A percentile compares a stretch with the other conserved stretches of the same genome.
These are phyloP conservation scores for Umbellularia californica DNA, from an alignment of 164 flowering plant species.

Conservation along the genomic window DNA sequence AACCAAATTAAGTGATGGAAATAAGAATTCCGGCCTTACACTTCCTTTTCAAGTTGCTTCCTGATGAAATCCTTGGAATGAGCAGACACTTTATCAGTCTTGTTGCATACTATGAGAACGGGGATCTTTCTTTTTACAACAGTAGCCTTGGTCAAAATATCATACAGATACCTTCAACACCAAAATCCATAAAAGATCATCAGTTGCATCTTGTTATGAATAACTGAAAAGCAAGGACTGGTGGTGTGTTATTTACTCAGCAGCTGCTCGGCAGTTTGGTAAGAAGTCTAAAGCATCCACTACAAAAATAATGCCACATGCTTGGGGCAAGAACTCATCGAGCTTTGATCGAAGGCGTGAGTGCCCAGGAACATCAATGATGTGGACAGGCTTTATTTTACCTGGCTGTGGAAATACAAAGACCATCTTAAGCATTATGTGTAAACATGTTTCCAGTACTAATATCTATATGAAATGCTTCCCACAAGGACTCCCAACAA, in stretches of 20 bases:
- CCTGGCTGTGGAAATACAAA: slow-evolving; percentile 27
- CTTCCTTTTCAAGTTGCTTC: slow-evolving; percentile 91
- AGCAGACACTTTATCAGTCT: slow-evolving; percentile 90
- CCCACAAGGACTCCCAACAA: no score
- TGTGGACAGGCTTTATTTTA: slow-evolving; percentile 59
- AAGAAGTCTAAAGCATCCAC: slow-evolving; percentile 91
- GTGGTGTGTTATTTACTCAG: slow-evolving; percentile 53
- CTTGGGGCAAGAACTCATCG: slow-evolving; percentile 80
- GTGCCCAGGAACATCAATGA: slow-evolving; percentile 96
- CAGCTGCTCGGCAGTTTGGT: slow-evolving; percentile 75
- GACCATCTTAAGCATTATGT: neutral
- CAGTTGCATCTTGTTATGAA: neutral
- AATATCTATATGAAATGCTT: no score
- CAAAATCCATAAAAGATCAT: slow-evolving; percentile 7
- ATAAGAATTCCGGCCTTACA: slow-evolving; percentile 39
- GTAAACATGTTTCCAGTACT: neutral
- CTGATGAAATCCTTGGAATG: slow-evolving; percentile 89
- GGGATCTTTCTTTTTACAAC: slow-evolving; percentile 79
- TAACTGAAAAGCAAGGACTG: neutral
- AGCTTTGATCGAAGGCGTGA: slow-evolving; percentile 84
- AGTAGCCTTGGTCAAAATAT: slow-evolving; percentile 76
- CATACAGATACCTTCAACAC: slow-evolving; percentile 74
- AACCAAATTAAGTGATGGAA: neutral
- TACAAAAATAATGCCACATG: slow-evolving; percentile 82
- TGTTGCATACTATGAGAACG: slow-evolving; percentile 80